Conservation (phyloP, 176 grass and related monocot species). For the Aegilops speltoides region DNA sequence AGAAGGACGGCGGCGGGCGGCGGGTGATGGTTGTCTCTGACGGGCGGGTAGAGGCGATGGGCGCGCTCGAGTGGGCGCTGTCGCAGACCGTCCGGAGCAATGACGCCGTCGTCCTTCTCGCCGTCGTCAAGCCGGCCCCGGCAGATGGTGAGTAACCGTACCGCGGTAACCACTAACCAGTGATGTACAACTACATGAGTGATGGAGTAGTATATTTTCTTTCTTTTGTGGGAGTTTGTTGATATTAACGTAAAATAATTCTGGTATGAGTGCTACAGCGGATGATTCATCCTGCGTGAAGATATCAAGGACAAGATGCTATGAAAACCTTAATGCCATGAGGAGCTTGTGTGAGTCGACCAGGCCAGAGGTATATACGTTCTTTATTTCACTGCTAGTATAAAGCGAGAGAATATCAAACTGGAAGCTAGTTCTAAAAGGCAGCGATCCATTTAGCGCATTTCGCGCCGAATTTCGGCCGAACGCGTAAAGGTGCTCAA, state of each 20-base stretch:
- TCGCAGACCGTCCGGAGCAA: conserved; percentile 51
- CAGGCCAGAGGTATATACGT: conserved; percentile 48
- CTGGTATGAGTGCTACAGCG: background rate
- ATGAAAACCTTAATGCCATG: conserved; percentile 37
- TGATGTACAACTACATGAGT: too few relatives aligned
- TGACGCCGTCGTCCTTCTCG: conserved; percentile 54
- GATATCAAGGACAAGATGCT: conserved; percentile 18
- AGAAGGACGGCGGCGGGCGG: conserved; percentile 11
- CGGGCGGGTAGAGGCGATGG: conserved; percentile 31
- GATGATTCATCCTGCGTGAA: conserved; percentile 24
- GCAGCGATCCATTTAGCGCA: background rate
- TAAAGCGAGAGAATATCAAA: background rate
- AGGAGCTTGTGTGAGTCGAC: conserved; percentile 46
- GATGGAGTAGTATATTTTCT: too few relatives aligned
- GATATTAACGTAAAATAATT: background rate
- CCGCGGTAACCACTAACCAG: background rate
- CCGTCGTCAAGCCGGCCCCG: conserved; percentile 34
- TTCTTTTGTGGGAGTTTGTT: background rate
- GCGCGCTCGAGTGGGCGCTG: conserved; percentile 61
- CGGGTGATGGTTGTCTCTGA: conserved; percentile 46
- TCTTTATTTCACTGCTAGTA: background rate
- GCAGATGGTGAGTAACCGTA: conserved; percentile 12
- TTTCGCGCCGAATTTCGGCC: background rate
- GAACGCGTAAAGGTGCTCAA: background rate
- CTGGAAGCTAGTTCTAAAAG: background rate